Evolutionary conservation across 352 stramenopile species (phyloP), one percentile per base, ranked within the genome.

Genomic region (Phytophthora syringae): DNA sequence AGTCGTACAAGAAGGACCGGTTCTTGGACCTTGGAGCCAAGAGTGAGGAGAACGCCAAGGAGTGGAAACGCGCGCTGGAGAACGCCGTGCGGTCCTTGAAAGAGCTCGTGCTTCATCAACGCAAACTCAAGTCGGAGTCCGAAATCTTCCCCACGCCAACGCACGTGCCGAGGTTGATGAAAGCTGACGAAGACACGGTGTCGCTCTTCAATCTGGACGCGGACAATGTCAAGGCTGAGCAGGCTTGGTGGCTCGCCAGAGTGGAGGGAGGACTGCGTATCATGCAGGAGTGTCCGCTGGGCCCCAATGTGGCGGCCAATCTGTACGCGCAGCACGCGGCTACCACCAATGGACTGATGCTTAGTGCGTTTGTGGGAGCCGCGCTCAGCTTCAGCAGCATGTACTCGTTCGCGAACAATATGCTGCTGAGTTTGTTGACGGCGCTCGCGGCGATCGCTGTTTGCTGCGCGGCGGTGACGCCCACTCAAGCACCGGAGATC

Each of bases 1-100:
- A 96, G 67, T 89, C 79, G 13, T 94, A 92, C 80, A 92, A 93
- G 77, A 96, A 96, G 59, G 88, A 96, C 65, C 80, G 87, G 20
- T 96, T 96, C 52, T 48, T 96, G 16, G 88, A 96, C 61, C 69
- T 96, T 7, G 88, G 88, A 21, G 85, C 87, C 64, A 96, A 96
- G 74, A 94, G 84, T 30, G 85, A 96, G 53, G 82, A 93, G 60
- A 76, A 79, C 39, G 88, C 86, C 52, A 84, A 83, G 42, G 80
- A 93, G 36, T 96, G 88, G 88, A 93, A 93, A 52, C 76, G 77
- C 18, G 85, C 88, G 13, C 55, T 96, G 15, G 88, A 96, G 58
- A 82, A 92, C 36, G 84, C 86, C 30, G 84, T 96, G 25, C 81
- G 84, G 13, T 93, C 84, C 28, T 72, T 95, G 18, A 67, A 79